Evolutionary conservation across 192 early-diverging fungal species (phyloP).

Genomic region (Chytriomyces confervae): DNA sequence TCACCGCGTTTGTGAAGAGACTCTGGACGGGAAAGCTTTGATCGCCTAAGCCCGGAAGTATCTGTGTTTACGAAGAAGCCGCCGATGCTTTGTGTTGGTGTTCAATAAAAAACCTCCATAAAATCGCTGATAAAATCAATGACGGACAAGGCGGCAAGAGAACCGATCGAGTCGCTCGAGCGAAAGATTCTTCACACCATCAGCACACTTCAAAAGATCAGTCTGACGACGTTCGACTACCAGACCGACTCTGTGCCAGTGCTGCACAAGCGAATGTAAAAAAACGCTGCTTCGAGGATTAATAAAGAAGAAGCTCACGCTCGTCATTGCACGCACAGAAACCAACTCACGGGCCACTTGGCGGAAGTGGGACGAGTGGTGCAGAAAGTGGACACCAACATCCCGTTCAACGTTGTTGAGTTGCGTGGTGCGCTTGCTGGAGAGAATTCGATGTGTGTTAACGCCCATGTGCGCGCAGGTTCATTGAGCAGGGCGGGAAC

Average conservation of each 20-base stretch:
- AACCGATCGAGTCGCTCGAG: constrained; percentile 21
- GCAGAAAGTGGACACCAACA: constrained; percentile 9
- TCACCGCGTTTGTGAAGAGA: constrained; percentile 85
- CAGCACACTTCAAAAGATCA: constrained; percentile 19
- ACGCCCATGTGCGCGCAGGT: background rate
- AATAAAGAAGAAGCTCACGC: background rate
- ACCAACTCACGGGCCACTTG: constrained; percentile 7
- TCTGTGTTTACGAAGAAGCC: no score
- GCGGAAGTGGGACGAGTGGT: background rate
- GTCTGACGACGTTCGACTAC: constrained; percentile 29
- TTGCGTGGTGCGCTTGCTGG: background rate
- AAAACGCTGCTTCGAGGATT: background rate
- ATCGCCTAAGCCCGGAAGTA: background rate
- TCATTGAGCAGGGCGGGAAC: constrained; percentile 49
- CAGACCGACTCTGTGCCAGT: constrained; percentile 27
- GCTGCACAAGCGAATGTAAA: constrained; percentile 29
- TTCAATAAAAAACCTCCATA: no score
- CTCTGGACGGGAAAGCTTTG: constrained; percentile 81
- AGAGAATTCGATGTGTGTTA: no score
- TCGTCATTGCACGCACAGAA: background rate
- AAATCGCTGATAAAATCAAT: no score
- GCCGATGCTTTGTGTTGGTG: no score
- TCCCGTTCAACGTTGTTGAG: constrained; percentile 10
- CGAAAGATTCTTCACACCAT: constrained; percentile 7
- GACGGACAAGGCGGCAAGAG: no score